Base-by-base conservation (phyloP, 495 filamentous ascomycete species). In the Daldinia concentrica region DNA sequence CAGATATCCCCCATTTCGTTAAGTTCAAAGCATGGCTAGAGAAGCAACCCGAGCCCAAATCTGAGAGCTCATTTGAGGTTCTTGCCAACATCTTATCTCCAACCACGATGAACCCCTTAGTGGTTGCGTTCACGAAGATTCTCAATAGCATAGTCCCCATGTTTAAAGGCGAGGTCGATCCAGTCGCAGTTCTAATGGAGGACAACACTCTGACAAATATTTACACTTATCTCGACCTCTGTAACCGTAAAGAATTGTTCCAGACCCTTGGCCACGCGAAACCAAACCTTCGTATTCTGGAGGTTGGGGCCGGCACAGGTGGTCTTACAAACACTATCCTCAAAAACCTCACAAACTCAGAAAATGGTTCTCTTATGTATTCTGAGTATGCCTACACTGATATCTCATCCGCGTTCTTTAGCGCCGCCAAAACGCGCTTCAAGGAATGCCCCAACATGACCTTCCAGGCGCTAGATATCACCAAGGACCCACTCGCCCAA, bases 321-420 rank as follows among this genome's bases (percentile, higher is more conserved):
- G 78, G 74, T 14, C 69, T 81, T 2, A 86, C 86, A 0, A 75
- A 79, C n/a, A 26, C 50, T 3, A 64, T 85, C 27, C 43, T 80
- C 5, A 41, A 72, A 0, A 26, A 26, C 5, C 24, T 54, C 27
- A 24, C 27, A 78, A 32, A 26, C 14, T 19, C n/a, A 62, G 39
- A 45, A 19, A 48, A 24, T 8, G 43, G 43, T 1, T 48, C 17
- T 81, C 77, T 65, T 12, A 54, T 30, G 50, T 54, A 54, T 22
- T 56, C 32, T 1, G 79, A 78, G 6, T 89, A 88, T 66, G 86
- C 84, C 0, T 88, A 71, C 67, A 86, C 86, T 2, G 82, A 89
- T 59, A 80, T 86, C 22, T 79, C 81, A 2, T 51, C 73, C 6
- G 79, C 68, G 14, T 83, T 82, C 63, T 85, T 89, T 55, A 77